These are phyloP conservation scores for Gymnopilus junonius DNA, from an alignment of 768 basidiomycete genomes.

Conservation along the genomic window DNA sequence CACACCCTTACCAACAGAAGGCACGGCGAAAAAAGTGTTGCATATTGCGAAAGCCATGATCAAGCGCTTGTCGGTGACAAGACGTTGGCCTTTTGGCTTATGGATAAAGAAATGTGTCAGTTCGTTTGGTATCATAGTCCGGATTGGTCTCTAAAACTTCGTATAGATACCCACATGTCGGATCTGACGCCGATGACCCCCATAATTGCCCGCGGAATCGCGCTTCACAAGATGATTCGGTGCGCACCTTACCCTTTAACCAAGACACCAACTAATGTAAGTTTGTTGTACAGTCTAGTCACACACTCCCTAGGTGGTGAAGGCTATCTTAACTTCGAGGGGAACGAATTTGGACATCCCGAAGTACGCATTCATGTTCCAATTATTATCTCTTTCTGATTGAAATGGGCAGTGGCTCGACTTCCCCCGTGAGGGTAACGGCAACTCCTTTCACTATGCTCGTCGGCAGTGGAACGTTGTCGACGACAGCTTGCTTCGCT, in stretches of 20 bases:
- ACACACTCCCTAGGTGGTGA: constrained; percentile 95
- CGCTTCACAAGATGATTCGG: constrained; percentile 98
- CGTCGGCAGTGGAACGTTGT: constrained; percentile 96
- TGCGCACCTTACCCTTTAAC: constrained; percentile 33
- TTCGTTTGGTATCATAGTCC: constrained; percentile 12
- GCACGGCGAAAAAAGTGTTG: constrained; percentile 88
- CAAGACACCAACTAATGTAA: not conserved
- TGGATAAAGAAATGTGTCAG: constrained; percentile 99
- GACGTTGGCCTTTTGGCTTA: constrained; percentile 98
- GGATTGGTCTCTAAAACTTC: not conserved
- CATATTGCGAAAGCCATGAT: constrained; percentile 95
- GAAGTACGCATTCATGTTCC: constrained; percentile 58
- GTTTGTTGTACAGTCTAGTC: constrained; percentile 59
- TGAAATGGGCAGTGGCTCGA: constrained; percentile 84
- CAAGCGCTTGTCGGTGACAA: constrained; percentile 99
- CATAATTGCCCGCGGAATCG: constrained; percentile 84
- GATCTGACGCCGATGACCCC: constrained; percentile 83
- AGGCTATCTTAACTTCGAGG: constrained; percentile 97
- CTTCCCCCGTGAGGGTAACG: constrained; percentile 96
- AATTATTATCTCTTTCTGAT: not conserved
- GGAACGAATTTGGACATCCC: constrained; percentile 98
- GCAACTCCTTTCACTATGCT: constrained; percentile 96
- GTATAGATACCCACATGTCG: constrained; percentile 90
- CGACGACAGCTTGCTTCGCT: constrained; percentile 86
- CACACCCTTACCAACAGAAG: constrained; percentile 91